Conservation (phyloP, 179 eudicot species). For the Beta corolliflora region DNA sequence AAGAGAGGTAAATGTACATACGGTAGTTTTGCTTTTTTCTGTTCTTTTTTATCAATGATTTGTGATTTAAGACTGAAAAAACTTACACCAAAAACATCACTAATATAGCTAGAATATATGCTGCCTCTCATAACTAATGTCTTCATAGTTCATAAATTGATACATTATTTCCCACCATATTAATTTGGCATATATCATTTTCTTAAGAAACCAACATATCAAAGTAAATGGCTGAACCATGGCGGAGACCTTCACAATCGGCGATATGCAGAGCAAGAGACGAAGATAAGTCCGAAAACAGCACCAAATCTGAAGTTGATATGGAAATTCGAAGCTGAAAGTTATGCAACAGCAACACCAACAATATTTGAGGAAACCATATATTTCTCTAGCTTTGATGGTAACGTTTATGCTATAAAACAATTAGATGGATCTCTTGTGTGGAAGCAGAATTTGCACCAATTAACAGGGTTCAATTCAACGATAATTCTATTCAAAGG, state of each 20-base stretch:
- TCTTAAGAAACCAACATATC: not conserved
- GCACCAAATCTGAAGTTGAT: conserved; percentile 24
- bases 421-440: conserved; percentile 27
- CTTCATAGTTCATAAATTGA: too few relatives aligned
- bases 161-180: not conserved
- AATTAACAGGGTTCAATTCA: conserved; percentile 31
- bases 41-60: too few relatives aligned
- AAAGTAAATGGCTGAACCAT: conserved; percentile 34
- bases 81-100: too few relatives aligned
- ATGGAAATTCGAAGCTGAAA: conserved; percentile 31
- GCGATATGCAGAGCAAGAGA: conserved; percentile 29
- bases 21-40: too few relatives aligned
- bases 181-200: not conserved
- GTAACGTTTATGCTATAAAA: conserved; percentile 34
- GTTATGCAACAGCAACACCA: conserved; percentile 36
- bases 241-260: conserved; percentile 36
- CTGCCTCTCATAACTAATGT: too few relatives aligned
- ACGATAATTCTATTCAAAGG: conserved; percentile 11
- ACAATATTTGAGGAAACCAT: conserved; percentile 29
- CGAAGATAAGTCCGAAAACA: conserved; percentile 31
- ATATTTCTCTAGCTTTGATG: conserved; percentile 37
- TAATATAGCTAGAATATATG: too few relatives aligned
- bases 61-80: too few relatives aligned
- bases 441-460: conserved; percentile 34
- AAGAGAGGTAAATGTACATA: too few relatives aligned